Base-by-base conservation (phyloP, 371 early-diverging fungal genomes). In the Mucor circinelloides region DNA sequence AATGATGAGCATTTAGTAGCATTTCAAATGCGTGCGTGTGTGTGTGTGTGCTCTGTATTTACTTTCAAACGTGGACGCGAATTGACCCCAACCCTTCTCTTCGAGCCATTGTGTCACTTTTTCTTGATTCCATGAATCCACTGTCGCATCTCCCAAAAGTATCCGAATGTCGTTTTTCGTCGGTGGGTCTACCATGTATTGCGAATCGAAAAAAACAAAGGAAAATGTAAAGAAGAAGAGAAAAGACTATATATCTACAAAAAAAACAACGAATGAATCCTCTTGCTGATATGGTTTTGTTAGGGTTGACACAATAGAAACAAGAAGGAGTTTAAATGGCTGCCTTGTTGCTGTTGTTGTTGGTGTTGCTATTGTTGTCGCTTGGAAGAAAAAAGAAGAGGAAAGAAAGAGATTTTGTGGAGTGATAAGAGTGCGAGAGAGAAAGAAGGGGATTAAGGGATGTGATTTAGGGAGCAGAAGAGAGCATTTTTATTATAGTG, bases 61-160 rank as follows among this genome's bases (percentile, higher is more conserved):
- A 80, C 83, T 79, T 80, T 71, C 69, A 68, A 83, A 83, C 17
- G 67, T 72, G 46, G 70, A 58, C 48, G 77, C 75, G 56, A 83
- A 74, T 9, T 72, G 77, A 31, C 70, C 71, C 83, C 83, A 83
- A 21, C 79, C 80, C 60, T 74, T 76, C 6, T 80, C 80, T 61
- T 78, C 70, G 13, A 83, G 57, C 83, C 83, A 83, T 25, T 55
- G 42, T 31, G 76, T 64, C 30, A 83, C 80, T 60, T 71, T 76
- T 27, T 71, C 68, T 48, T 81, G 79, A 63, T 66, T 67, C 79
- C 79, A 81, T n/a, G 64, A 63, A 62, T 73, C 66, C 8, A 65
- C 46, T 9, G 42, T 36, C n/a, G 59, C 15, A 55, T 65, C 59
- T 34, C 57, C 61, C 31, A 67, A 56, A 31, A 36, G 52, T 36